Base-by-base conservation (phyloP, 1,284 basidiomycete genomes). In the Ustilago shanxiensis region DNA sequence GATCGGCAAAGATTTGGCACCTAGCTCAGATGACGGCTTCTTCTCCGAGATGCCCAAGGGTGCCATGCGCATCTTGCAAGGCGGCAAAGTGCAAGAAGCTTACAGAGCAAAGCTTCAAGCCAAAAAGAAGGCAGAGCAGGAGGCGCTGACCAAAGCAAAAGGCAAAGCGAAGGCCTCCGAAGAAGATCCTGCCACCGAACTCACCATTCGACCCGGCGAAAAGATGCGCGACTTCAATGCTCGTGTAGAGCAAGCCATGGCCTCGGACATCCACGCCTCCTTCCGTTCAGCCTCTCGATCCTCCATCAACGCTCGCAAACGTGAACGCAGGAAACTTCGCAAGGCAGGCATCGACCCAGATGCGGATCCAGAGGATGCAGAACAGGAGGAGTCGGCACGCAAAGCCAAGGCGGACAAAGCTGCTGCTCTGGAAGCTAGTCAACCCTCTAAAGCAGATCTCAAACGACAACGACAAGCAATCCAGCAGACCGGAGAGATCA, bases 141-240 rank as follows among this genome's bases (percentile, higher is more conserved):
- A 60, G 2, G 66, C 72, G 11, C n/a, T 67, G 41, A 52, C 53
- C 13, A 74, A 65, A 26, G 66, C 72, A 29, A 80, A 80, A 49
- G 59, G 45, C 4, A 73, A 72, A 52, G 58, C 55, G 2, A 69
- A 80, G 52, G 65, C 52, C 6, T 41, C 65, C 13, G 50, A 61
- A 18, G 20, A 33, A 8, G 47, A 63, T 3, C 37, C 49, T 31
- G 22, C 64, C 9, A 33, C 65, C 13, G 41, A 75, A 16, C 68
- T 84, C 60, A 78, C 67, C 49, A 79, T 84, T 47, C 79, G 80
- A 44, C 77, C 80, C 0, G 81, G 81, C 50, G 83, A 84, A 58
- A 79, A 79, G 68, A 61, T 84, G 51, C 64, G 70, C 26, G 81
- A 83, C 51, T 84, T 83, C 52, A 84, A 82, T 47, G 68, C 78